These are phyloP conservation scores for Fusarium austroafricanum DNA, from an alignment of 2,329 filamentous ascomycete genomes.

Conservation along the genomic window DNA sequence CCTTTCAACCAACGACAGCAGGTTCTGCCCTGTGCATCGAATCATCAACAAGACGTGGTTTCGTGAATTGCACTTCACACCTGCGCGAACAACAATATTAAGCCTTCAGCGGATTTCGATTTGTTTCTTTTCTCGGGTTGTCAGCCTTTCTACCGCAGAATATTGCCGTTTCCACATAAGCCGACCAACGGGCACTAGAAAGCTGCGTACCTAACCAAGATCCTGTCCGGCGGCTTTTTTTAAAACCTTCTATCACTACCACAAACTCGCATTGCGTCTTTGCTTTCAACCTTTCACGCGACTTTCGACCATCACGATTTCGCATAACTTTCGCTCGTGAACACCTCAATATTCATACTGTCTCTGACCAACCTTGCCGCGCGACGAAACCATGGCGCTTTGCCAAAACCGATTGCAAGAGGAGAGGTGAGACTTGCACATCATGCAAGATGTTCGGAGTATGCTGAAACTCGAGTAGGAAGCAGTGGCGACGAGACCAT, in stretches of 20 bases:
- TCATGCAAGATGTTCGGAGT: neutral
- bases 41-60: constrained; percentile 42
- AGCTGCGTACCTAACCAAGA: neutral
- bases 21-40: constrained; percentile 40
- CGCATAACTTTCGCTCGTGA: constrained; percentile 19
- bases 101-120: constrained; percentile 26
- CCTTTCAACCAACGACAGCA: constrained; percentile 33
- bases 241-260: neutral
- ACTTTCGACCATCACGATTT: constrained; percentile 12
- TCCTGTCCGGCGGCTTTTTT: constrained; percentile 4
- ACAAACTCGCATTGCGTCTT: constrained; percentile 3
- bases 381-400: constrained; percentile 76
- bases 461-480: constrained; percentile 64
- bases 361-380: neutral
- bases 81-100: constrained; percentile 34
- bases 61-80: constrained; percentile 34
- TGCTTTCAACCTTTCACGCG: constrained; percentile 13
- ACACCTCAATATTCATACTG: constrained; percentile 9
- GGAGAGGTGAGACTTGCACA: constrained; percentile 73
- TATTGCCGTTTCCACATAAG: neutral
- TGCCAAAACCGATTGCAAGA: constrained; percentile 90
- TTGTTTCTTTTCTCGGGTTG: constrained; percentile 8
- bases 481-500: constrained; percentile 96
- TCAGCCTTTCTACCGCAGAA: neutral
- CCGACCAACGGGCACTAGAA: neutral